Conservation (phyloP, 352 stramenopile species). For the Phytophthora melonis region DNA sequence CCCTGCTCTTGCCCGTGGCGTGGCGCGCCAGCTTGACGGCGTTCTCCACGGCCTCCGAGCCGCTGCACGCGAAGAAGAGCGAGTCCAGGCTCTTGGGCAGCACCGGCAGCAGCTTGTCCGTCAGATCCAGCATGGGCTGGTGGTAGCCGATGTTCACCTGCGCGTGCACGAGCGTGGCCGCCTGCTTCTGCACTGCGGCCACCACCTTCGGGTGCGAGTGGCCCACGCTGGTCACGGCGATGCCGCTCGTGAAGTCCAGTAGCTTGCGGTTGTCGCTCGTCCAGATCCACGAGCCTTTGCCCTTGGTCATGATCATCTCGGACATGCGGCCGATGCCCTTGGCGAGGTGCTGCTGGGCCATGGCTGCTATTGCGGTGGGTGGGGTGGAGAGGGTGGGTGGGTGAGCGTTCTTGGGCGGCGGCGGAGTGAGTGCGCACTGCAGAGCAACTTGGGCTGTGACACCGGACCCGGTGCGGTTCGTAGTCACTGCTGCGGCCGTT, state of each 20-base stretch:
- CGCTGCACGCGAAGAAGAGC: conserved; percentile 92
- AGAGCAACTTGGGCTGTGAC: neutral
- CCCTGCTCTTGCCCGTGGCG: conserved; percentile 87
- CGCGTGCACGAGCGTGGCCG: conserved; percentile 87
- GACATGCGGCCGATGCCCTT: conserved; percentile 87
- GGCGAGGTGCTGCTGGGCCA: conserved; percentile 78
- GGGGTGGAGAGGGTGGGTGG: neutral
- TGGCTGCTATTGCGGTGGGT: conserved; percentile 43
- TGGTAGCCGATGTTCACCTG: conserved; percentile 95
- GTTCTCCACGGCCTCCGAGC: conserved; percentile 94
- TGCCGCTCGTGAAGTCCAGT: conserved; percentile 94
- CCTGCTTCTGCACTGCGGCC: conserved; percentile 91
- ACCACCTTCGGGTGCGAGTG: conserved; percentile 94
- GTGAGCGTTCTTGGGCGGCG: neutral
- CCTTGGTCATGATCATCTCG: conserved; percentile 86
- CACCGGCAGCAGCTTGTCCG: conserved; percentile 77
- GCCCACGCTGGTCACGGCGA: conserved; percentile 93
- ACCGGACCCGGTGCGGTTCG: too few relatives aligned
- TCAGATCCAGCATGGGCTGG: conserved; percentile 93
- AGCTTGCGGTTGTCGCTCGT: conserved; percentile 89
- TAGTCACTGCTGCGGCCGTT: neutral
- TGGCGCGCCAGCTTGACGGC: conserved; percentile 93
- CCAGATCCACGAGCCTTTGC: conserved; percentile 88
- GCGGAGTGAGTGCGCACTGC: neutral
- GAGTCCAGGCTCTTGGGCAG: conserved; percentile 86